A percentile compares a stretch with the other conserved stretches of the same genome.
Conservation (phyloP, 2,329 filamentous ascomycete genomes). For the Dactylellina haptotyla region DNA sequence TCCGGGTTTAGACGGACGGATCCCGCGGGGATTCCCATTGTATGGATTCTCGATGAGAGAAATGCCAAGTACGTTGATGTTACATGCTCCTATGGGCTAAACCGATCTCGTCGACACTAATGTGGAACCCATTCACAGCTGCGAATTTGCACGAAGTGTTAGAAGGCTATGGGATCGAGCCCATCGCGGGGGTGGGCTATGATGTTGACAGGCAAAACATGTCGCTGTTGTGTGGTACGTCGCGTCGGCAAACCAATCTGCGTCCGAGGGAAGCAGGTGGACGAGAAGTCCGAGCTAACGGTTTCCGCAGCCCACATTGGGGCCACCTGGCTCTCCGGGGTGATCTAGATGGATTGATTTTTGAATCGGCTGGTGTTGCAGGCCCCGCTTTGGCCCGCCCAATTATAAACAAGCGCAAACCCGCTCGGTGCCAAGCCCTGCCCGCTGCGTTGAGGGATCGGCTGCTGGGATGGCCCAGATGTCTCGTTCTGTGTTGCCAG, state of each 20-base stretch:
- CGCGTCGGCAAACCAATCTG: not conserved
- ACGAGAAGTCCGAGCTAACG: not conserved
- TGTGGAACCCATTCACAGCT: constrained; percentile 7
- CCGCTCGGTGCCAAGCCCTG: constrained; percentile 25
- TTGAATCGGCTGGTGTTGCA: constrained; percentile 13
- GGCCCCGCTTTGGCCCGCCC: constrained; percentile 25
- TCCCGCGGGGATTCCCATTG: constrained; percentile 43
- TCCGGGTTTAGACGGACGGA: constrained; percentile 31
- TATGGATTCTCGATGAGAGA: constrained; percentile 51
- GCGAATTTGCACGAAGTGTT: constrained; percentile 38
- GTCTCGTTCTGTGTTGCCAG: constrained; percentile 16
- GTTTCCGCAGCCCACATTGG: constrained; percentile 29
- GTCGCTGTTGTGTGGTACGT: constrained; percentile 44
- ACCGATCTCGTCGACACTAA: not conserved
- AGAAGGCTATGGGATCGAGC: constrained; percentile 28
- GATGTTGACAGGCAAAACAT: constrained; percentile 43
- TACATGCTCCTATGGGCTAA: not conserved
- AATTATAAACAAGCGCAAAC: constrained; percentile 44
- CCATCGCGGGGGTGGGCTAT: constrained; percentile 38
- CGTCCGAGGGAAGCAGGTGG: not conserved
- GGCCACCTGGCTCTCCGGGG: constrained; percentile 42
- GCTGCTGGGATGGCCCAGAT: too few relatives aligned
- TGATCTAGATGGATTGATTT: constrained; percentile 10
- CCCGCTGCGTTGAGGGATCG: constrained; percentile 3
- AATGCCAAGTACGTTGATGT: constrained; percentile 37